Conservation (phyloP, 768 basidiomycete species). For the Gautieria morchelliformis region DNA sequence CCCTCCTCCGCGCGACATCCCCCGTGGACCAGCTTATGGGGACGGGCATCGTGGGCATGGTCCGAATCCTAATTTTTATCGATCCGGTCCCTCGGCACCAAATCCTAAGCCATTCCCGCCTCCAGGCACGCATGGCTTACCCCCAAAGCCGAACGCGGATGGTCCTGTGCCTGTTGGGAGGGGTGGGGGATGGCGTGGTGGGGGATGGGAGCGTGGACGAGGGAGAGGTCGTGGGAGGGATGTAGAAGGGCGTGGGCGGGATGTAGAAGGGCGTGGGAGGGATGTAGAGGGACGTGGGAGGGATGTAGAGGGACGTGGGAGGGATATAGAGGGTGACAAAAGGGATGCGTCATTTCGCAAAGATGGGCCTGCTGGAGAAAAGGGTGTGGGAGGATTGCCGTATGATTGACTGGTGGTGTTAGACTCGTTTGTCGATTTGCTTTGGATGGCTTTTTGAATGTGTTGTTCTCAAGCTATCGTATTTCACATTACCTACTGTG, state of each 20-base stretch:
- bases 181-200: background rate
- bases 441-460: no score
- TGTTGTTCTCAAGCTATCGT: no score
- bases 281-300: background rate
- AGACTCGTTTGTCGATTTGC: background rate
- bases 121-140: constrained; percentile 4
- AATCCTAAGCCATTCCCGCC: background rate
- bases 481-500: no score
- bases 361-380: background rate
- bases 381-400: background rate
- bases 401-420: background rate
- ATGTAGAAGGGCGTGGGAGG: no score
- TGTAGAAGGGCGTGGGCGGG: no score
- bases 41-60: background rate
- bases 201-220: background rate
- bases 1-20: background rate
- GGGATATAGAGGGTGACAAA: background rate
- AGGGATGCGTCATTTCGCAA: background rate
- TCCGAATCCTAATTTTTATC: background rate
- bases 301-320: background rate
- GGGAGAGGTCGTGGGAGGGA: background rate
- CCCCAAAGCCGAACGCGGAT: background rate
- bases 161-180: background rate
- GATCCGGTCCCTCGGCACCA: background rate
- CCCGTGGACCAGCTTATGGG: background rate